Percentiles rank a stretch among this genome's conserved stretches.
Conservation (phyloP, 305 asterid genomes). For the Fraxinus velutina region DNA sequence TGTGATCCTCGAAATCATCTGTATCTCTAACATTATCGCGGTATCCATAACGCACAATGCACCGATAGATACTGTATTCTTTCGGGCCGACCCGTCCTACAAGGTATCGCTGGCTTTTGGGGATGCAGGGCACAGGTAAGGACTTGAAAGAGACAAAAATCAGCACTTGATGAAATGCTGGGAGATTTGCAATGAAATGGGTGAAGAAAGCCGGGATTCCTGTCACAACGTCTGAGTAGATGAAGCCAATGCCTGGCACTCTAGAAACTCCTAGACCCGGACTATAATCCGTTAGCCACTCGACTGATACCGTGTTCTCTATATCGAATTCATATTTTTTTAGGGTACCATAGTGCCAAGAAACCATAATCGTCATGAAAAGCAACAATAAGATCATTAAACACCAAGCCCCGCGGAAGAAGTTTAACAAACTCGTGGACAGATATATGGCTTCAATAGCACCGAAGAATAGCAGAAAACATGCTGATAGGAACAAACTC, state of each 20-base stretch:
- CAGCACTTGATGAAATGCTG: slow-evolving; percentile 80
- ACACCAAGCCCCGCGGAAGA: slow-evolving; percentile 80
- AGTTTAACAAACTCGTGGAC: slow-evolving; percentile 52
- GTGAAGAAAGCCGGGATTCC: slow-evolving; percentile 92
- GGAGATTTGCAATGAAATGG: slow-evolving; percentile 79
- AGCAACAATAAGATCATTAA: slow-evolving; percentile 44
- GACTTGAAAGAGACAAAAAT: slow-evolving; percentile 80
- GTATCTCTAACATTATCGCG: slow-evolving; percentile 62
- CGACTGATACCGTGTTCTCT: slow-evolving; percentile 71
- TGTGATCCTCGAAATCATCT: slow-evolving; percentile 72
- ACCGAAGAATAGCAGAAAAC: slow-evolving; percentile 68
- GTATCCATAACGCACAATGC: slow-evolving; percentile 75
- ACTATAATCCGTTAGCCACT: slow-evolving; percentile 79
- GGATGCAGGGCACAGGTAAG: slow-evolving; percentile 60
- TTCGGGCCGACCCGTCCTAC: slow-evolving; percentile 77
- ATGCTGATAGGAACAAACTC: slow-evolving; percentile 39
- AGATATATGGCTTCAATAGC: slow-evolving; percentile 61
- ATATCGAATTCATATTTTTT: slow-evolving; percentile 71
- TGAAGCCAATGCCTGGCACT: slow-evolving; percentile 80
- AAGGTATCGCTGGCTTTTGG: slow-evolving; percentile 54
- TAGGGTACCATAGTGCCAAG: slow-evolving; percentile 91
- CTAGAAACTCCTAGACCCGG: slow-evolving; percentile 73
- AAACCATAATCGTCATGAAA: slow-evolving; percentile 55
- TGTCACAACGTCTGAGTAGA: slow-evolving; percentile 60
- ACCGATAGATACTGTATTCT: slow-evolving; percentile 66